These are phyloP conservation scores for Lunasporangiospora selenospora DNA, from an alignment of 192 early-diverging fungal genomes.

Conservation along the genomic window DNA sequence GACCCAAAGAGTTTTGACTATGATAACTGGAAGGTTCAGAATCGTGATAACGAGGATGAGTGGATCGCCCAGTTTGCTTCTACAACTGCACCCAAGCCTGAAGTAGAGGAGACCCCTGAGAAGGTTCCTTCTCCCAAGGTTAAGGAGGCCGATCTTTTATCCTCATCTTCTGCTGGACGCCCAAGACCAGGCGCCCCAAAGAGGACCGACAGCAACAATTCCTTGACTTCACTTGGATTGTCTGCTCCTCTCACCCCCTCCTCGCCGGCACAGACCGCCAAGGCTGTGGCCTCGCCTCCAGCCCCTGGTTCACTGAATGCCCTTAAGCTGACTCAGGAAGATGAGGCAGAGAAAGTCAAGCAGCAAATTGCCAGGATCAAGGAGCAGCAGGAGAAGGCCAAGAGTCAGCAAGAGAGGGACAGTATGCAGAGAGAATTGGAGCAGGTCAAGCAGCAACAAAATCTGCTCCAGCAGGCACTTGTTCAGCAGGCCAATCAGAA, in stretches of 20 bases:
- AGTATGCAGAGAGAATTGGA: constrained; percentile 33
- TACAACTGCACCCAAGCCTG: constrained; percentile 17
- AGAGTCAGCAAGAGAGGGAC: constrained; percentile 24
- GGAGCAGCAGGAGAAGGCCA: constrained; percentile 17
- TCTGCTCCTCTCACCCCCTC: constrained; percentile 19
- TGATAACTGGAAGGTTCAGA: constrained; percentile 51
- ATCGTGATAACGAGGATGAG: constrained; percentile 47
- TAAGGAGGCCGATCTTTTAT: constrained; percentile 10
- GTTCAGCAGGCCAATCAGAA: constrained; percentile 35
- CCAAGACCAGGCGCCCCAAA: constrained; percentile 39
- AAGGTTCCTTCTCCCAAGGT: constrained; percentile 31
- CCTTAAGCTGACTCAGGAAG: constrained; percentile 22
- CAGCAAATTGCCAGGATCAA: constrained; percentile 37
- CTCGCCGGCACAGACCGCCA: constrained; percentile 11
- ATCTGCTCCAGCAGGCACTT: constrained; percentile 36
- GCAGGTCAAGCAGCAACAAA: constrained; percentile 26
- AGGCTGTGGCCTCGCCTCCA: constrained; percentile 17
- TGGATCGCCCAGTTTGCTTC: constrained; percentile 29
- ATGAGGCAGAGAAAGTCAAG: constrained; percentile 38
- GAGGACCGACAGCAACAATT: constrained; percentile 40
- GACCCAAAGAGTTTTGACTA: constrained; percentile 45
- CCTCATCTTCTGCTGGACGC: constrained; percentile 36
- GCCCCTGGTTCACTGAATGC: constrained; percentile 27
- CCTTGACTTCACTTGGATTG: constrained; percentile 24
- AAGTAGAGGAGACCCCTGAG: constrained; percentile 14